Conservation (phyloP, 2,329 filamentous ascomycete species). For the Diaporthe sp. region DNA sequence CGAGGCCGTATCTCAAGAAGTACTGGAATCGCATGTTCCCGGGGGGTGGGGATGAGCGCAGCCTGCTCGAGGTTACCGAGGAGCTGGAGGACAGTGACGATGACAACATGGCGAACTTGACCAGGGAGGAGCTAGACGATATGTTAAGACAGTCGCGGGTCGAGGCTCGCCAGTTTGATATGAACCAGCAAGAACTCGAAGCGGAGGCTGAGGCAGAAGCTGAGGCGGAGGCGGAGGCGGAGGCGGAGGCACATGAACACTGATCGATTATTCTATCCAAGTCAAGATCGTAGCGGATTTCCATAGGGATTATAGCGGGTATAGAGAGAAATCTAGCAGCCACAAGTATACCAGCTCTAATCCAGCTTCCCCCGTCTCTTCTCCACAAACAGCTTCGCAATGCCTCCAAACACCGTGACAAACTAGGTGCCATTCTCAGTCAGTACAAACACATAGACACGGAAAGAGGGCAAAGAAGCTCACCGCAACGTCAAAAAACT, state of each 20-base stretch:
- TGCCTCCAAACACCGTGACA: conserved; percentile 27
- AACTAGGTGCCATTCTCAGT: background rate
- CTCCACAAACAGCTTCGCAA: conserved; percentile 20
- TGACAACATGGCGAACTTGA: background rate
- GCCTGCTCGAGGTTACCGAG: background rate
- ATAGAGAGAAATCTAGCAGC: too few species aligned
- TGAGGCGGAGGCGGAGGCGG: too few species aligned
- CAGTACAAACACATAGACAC: background rate
- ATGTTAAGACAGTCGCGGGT: background rate
- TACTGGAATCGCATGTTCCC: background rate
- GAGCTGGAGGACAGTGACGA: background rate
- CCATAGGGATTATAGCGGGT: too few species aligned
- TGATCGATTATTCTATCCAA: background rate
- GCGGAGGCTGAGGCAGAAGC: background rate
- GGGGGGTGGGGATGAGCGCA: background rate
- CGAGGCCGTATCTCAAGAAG: background rate
- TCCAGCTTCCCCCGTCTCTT: conserved; percentile 20
- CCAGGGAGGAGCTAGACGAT: background rate
- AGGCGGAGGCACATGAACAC: too few species aligned
- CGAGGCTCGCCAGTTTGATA: background rate
- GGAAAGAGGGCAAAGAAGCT: background rate
- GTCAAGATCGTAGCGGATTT: too few species aligned
- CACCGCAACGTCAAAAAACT: conserved; percentile 12
- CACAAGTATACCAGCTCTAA: background rate
- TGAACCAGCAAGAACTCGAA: background rate